Percentiles rank a stretch among this genome's conserved stretches.
Conservation (phyloP, 2,329 filamentous ascomycete species). For the Colletotrichum sp. region DNA sequence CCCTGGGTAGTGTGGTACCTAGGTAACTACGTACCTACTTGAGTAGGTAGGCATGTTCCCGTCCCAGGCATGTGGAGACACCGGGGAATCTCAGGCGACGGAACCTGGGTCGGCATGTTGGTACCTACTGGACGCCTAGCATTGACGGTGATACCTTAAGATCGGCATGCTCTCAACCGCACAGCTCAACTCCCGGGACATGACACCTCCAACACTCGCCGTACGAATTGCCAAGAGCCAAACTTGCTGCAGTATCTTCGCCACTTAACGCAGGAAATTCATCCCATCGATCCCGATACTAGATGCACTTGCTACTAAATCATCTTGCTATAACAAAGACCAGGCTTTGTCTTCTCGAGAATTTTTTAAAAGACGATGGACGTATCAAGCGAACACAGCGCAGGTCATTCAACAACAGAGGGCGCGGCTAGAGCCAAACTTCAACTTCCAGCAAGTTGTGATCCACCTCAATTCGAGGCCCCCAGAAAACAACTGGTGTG, state of each 20-base stretch:
- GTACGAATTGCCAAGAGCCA: neutral
- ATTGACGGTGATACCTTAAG: neutral
- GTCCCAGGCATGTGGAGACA: neutral
- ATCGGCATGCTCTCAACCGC: neutral
- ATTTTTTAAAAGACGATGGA: neutral
- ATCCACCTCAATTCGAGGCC: slow-evolving; percentile 76
- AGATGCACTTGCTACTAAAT: neutral
- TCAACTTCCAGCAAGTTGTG: slow-evolving; percentile 81
- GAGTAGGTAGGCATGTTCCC: neutral
- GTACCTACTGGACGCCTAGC: neutral
- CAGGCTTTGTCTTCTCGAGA: neutral
- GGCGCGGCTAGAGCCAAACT: slow-evolving; percentile 37
- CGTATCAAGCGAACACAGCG: slow-evolving; percentile 7
- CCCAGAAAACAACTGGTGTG: slow-evolving; percentile 81
- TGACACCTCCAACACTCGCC: neutral
- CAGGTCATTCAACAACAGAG: neutral
- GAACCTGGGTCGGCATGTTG: neutral
- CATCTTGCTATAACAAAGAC: neutral
- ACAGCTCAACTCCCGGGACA: neutral
- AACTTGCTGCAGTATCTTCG: neutral
- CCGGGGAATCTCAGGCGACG: neutral
- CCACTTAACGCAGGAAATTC: neutral
- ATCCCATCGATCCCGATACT: neutral
- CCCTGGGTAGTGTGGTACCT: neutral
- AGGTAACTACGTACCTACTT: neutral